A percentile compares a stretch with the other conserved stretches of the same genome.
Evolutionary conservation across 495 filamentous ascomycete genomes (phyloP).

Genomic region (Aspergillus cristatus): DNA sequence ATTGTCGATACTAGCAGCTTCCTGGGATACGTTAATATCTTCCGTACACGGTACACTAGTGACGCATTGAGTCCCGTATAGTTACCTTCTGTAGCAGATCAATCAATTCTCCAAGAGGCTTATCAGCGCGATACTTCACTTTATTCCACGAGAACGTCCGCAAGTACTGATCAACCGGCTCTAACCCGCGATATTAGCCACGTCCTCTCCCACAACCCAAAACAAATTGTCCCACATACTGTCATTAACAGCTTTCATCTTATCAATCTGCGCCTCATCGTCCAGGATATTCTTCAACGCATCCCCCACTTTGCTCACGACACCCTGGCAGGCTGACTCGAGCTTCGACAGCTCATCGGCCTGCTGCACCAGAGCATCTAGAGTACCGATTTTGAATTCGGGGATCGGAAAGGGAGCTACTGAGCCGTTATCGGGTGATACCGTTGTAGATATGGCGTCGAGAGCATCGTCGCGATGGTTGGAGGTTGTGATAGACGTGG

Average conservation of each 20-base stretch:
- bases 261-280: slow-evolving; percentile 69
- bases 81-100: slow-evolving; percentile 75
- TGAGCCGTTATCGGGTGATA: slow-evolving; percentile 66
- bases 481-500: slow-evolving; percentile 61
- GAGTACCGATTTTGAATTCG: slow-evolving; percentile 92
- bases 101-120: slow-evolving; percentile 73
- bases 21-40: slow-evolving; percentile 38
- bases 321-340: slow-evolving; percentile 63
- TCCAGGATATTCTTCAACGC: slow-evolving; percentile 71
- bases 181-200: slow-evolving; percentile 34
- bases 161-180: slow-evolving; percentile 89
- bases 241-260: slow-evolving; percentile 93
- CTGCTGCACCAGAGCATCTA: slow-evolving; percentile 93
- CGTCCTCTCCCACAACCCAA: not conserved
- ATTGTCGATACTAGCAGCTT: slow-evolving; percentile 79
- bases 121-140: slow-evolving; percentile 90
- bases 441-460: slow-evolving; percentile 56
- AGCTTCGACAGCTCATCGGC: slow-evolving; percentile 93
- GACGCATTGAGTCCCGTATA: slow-evolving; percentile 3
- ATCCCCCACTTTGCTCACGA: slow-evolving; percentile 83
- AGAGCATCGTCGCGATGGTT: slow-evolving; percentile 75
- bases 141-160: slow-evolving; percentile 91
- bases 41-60: not conserved
- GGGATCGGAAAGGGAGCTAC: slow-evolving; percentile 75
- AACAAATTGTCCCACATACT: slow-evolving; percentile 48